Evolutionary conservation across 176 grass and related monocot genomes (phyloP).

Genomic region (Dendrocalamus sinicus): DNA sequence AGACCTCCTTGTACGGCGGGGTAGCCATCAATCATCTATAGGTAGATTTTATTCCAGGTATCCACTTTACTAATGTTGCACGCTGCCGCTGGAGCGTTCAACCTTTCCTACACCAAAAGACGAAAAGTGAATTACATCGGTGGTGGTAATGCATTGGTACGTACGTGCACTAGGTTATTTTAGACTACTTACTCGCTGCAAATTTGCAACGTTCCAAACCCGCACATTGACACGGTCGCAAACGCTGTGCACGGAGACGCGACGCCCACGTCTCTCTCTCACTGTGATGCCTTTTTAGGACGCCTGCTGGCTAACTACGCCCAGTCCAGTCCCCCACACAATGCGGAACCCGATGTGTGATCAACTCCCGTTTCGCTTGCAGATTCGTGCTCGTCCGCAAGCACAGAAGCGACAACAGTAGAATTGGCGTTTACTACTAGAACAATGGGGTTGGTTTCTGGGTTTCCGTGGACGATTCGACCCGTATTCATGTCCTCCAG

Average conservation of each 20-base stretch:
- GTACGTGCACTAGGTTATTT: background rate
- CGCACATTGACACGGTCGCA: background rate
- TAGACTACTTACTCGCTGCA: background rate
- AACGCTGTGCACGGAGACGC: background rate
- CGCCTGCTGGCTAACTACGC: background rate
- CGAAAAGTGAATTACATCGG: background rate
- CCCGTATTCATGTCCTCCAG: conserved; percentile 10
- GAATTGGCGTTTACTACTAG: background rate
- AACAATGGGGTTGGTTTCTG: background rate
- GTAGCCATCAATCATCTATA: background rate
- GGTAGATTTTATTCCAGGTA: background rate
- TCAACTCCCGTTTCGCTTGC: background rate
- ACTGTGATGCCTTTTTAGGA: background rate
- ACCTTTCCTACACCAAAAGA: too few relatives aligned
- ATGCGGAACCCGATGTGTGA: conserved; percentile 10
- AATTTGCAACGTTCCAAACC: background rate
- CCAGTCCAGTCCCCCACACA: background rate
- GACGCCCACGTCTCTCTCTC: background rate
- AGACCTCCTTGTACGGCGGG: background rate
- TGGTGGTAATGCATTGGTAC: background rate
- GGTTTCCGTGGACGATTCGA: conserved; percentile 16
- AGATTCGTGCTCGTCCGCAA: background rate
- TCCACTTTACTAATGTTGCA: background rate
- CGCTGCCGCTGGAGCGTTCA: too few relatives aligned
- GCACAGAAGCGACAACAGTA: background rate